These are phyloP conservation scores for Chaetoscypha palmicola DNA, from an alignment of 2,329 filamentous ascomycete species.

Conservation along the genomic window DNA sequence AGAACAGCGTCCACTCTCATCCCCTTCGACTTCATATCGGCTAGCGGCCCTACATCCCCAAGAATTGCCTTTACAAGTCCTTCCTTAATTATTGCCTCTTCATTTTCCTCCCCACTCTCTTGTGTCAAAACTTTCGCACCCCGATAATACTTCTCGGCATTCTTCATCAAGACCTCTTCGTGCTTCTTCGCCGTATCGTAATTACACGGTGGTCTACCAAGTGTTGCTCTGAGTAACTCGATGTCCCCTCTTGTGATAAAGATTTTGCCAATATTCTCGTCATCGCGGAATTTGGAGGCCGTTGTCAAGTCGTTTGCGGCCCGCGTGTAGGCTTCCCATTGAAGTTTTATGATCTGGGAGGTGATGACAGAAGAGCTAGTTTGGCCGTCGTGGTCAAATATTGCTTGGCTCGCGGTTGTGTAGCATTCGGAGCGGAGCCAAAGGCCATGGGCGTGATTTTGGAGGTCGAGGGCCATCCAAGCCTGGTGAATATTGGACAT, in stretches of 20 bases:
- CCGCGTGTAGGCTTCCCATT: slow-evolving; percentile 47
- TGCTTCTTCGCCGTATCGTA: slow-evolving; percentile 38
- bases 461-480: slow-evolving; percentile 36
- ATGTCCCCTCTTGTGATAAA: slow-evolving; percentile 48
- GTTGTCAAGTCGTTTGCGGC: slow-evolving; percentile 43
- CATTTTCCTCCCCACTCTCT: slow-evolving; percentile 1
- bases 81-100: slow-evolving; percentile 8
- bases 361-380: background rate
- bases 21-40: background rate
- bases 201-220: slow-evolving; percentile 39
- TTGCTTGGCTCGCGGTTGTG: slow-evolving; percentile 38
- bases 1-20: slow-evolving; percentile 2
- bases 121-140: slow-evolving; percentile 34
- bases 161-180: slow-evolving; percentile 41
- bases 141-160: slow-evolving; percentile 51
- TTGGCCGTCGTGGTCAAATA: slow-evolving; percentile 13
- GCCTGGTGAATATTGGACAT: slow-evolving; percentile 29
- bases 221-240: slow-evolving; percentile 46
- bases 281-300: slow-evolving; percentile 43
- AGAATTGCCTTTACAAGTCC: slow-evolving; percentile 3
- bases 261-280: slow-evolving; percentile 44
- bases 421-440: slow-evolving; percentile 51
- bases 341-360: slow-evolving; percentile 24
- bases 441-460: slow-evolving; percentile 40
- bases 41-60: background rate